A percentile compares a stretch with the other conserved stretches of the same genome.
These are phyloP conservation scores for Pittosporum tobira DNA, from an alignment of 129 eudicot genomes.

Conservation along the genomic window DNA sequence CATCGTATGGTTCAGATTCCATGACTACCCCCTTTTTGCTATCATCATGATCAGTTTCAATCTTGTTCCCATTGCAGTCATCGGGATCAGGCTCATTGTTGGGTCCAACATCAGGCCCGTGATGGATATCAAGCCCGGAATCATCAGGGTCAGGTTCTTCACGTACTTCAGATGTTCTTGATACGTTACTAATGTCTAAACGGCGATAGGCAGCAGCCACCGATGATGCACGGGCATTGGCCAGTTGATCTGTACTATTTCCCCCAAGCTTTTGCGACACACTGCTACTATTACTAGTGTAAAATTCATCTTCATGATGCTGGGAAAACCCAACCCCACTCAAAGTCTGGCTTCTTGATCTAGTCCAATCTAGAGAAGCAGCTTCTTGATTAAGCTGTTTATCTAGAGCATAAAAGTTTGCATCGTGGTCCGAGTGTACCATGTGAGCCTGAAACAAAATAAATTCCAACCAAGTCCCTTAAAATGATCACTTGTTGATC, in stretches of 20 bases:
- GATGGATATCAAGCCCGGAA: conserved; percentile 12
- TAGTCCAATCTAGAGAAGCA: conserved; percentile 77
- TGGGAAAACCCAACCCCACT: conserved; percentile 31
- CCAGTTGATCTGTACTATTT: conserved; percentile 24
- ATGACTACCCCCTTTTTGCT: conserved; percentile 14
- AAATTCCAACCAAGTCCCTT: conserved; percentile 1
- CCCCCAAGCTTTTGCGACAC: conserved; percentile 75
- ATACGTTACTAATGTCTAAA: conserved; percentile 32
- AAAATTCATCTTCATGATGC: conserved; percentile 32
- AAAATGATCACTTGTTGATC: neutral
- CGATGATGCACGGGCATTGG: conserved; percentile 64
- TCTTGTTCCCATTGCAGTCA: conserved; percentile 8
- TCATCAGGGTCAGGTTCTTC: conserved; percentile 28
- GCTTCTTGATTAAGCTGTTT: conserved; percentile 88
- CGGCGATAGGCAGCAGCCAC: conserved; percentile 87
- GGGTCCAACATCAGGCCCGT: conserved; percentile 3
- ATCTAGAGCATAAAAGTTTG: conserved; percentile 64
- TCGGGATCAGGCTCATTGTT: conserved; percentile 26
- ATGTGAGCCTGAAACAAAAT: conserved; percentile 68
- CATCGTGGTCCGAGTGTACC: conserved; percentile 82
- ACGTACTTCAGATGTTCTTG: conserved; percentile 20
- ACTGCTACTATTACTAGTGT: conserved; percentile 12
- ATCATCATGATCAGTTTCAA: conserved; percentile 47
- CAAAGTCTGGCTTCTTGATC: conserved; percentile 59
- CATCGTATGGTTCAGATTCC: conserved; percentile 30